phyloP scores from a whole-genome alignment of 2,329 filamentous ascomycete species.

The Clarireedia paspali region DNA sequence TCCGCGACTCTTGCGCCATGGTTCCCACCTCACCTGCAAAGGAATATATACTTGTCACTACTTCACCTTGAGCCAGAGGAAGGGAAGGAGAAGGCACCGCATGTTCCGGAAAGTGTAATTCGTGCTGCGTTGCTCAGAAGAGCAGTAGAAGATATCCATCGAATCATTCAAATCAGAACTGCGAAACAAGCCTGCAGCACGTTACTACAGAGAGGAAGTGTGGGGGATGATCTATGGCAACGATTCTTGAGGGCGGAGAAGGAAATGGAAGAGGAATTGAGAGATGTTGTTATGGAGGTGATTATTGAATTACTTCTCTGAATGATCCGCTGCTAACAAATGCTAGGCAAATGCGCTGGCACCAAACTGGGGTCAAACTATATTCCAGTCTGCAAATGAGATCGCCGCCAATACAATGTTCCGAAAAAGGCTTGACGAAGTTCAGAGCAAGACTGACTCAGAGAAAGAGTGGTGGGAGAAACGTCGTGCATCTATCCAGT shows the following conservation, averaged over 20 bases:
- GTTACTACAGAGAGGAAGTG: conserved; percentile 80
- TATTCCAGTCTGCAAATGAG: conserved; percentile 97
- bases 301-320: conserved; percentile 19
- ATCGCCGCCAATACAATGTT: conserved; percentile 79
- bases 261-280: conserved; percentile 93
- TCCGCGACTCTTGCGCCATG: conserved; percentile 84
- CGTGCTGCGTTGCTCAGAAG: conserved; percentile 83
- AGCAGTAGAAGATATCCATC: conserved; percentile 86
- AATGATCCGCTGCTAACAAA: conserved; percentile 17
- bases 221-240: conserved; percentile 95
- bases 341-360: conserved; percentile 79
- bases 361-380: conserved; percentile 83
- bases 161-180: conserved; percentile 80
- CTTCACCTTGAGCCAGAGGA: conserved; percentile 65
- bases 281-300: conserved; percentile 90
- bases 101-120: conserved; percentile 74
- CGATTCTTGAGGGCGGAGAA: conserved; percentile 87
- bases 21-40: conserved; percentile 85
- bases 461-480: conserved; percentile 94
- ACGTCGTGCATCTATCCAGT: conserved; percentile 64
- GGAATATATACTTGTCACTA: conserved; percentile 90
- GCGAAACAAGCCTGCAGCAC: conserved; percentile 82
- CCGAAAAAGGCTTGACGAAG: conserved; percentile 65
- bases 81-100: conserved; percentile 57
- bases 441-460: conserved; percentile 60